A percentile compares a stretch with the other conserved stretches of the same genome.
These are phyloP conservation scores for Asparagopsis taxiformis DNA, from an alignment of 31 red algal genomes.

Conservation along the genomic window DNA sequence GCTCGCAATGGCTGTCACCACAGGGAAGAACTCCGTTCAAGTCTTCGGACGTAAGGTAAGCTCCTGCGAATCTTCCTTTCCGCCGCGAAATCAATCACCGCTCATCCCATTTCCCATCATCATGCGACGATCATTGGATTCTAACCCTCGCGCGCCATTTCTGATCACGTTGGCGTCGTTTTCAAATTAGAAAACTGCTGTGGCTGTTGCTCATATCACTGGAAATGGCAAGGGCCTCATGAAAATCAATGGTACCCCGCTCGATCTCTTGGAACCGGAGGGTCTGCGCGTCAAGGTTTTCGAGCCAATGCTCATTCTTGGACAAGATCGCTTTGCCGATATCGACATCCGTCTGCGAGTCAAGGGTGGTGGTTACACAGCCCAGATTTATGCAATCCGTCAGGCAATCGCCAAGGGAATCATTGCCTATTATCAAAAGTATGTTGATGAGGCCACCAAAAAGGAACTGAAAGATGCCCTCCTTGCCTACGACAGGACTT, in stretches of 20 bases:
- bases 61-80: neutral
- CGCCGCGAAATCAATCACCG: neutral
- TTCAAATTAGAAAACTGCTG: constrained; percentile 90
- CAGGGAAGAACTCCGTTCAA: constrained; percentile 83
- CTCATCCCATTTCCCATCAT: neutral
- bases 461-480: constrained; percentile 89
- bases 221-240: constrained; percentile 96
- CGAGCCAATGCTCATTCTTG: constrained; percentile 96
- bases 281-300: constrained; percentile 93
- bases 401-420: constrained; percentile 98
- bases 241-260: constrained; percentile 95
- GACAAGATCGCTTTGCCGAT: constrained; percentile 94
- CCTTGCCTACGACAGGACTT: constrained; percentile 87
- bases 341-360: constrained; percentile 97
- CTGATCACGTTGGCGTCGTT: neutral
- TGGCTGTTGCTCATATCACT: constrained; percentile 95
- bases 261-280: constrained; percentile 97
- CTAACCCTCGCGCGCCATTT: neutral
- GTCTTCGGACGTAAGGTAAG: constrained; percentile 94
- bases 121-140: no score
- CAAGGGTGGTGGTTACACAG: constrained; percentile 91
- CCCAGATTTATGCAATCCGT: constrained; percentile 99
- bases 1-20: constrained; percentile 16
- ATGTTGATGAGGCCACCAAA: constrained; percentile 94
- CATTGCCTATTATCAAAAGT: constrained; percentile 99